Base-by-base conservation (phyloP, 345 rosid species). In the Ceriops zippeliana region DNA sequence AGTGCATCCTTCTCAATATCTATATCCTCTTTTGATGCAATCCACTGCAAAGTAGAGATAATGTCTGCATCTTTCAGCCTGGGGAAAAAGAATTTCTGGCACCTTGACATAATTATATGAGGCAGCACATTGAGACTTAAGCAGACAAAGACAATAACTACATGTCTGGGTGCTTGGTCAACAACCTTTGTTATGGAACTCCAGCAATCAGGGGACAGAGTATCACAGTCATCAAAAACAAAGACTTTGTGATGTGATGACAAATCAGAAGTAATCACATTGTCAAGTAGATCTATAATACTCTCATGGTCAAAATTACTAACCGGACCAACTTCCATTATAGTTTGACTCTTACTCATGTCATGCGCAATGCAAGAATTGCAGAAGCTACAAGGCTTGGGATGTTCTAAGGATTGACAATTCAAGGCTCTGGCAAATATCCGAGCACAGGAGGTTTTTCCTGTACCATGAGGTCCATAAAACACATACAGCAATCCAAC, bases 381-480 rank as follows among this genome's bases (percentile, higher is more conserved):
- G 76, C 99, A 96, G 70, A 54, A 74, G 5, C 95, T 88, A 68
- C 97, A 96, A 28, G 98, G 98, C 75, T 82, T 96, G 46, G 86
- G 85, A 30, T 80, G 86, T 62, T 90, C 97, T 31, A 62, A 22
- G 42, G 97, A 87, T 52, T 84, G 95, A 72, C 99, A 96, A 70
- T 92, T 96, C 76, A 96, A 86, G 66, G 96, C 99, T 72, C 88
- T 81, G 35, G 99, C 92, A 63, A 96, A 89, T 46, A 89, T 79
- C 31, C 98, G 86, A 57, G 99, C 98, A 67, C 98, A 90, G 0
- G 95, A 96, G 27, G 98, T 90, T 75, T 92, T 96, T 31, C 99
- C 99, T 2, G 98, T 92, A 58, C 99, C 99, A 63, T 87, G 97
- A 77, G 98, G 97, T 49, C 99, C 99, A 16, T 96, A 85, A 67